These are phyloP conservation scores for Castanea sativa DNA, from an alignment of 306 rosid genomes.

Conservation along the genomic window DNA sequence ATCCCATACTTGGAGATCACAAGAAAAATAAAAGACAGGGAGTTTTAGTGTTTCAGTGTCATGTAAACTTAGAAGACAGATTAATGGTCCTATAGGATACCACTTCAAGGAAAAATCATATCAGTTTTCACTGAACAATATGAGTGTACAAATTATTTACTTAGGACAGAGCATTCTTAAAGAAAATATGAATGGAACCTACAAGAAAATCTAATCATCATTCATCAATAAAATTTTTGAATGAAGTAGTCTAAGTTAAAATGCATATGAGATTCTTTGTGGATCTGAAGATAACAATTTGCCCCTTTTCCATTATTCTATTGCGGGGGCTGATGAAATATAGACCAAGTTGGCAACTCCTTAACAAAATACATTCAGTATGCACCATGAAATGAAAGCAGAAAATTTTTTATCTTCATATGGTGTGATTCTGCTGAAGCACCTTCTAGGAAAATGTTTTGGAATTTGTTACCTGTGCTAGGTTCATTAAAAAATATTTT, in stretches of 20 bases:
- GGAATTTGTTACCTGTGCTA: not conserved
- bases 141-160: not conserved
- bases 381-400: constrained; percentile 6
- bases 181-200: not conserved
- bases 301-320: not conserved
- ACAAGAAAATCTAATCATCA: not conserved
- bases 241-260: not conserved
- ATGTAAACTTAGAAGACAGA: not conserved
- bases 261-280: not conserved
- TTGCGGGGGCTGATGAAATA: not conserved
- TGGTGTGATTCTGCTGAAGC: not conserved
- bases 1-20: not conserved
- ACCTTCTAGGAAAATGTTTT: constrained; percentile 3
- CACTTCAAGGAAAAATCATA: not conserved
- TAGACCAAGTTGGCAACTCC: not conserved
- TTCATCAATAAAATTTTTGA: not conserved
- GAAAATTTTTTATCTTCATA: constrained; percentile 22
- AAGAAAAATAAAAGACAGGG: not conserved
- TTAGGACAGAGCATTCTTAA: not conserved
- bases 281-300: not conserved
- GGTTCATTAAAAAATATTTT: not conserved
- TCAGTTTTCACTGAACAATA: not conserved
- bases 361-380: not conserved
- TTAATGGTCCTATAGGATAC: not conserved
- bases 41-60: not conserved